Base-by-base conservation (phyloP, 305 asterid genomes). In the Ajuga reptans region DNA sequence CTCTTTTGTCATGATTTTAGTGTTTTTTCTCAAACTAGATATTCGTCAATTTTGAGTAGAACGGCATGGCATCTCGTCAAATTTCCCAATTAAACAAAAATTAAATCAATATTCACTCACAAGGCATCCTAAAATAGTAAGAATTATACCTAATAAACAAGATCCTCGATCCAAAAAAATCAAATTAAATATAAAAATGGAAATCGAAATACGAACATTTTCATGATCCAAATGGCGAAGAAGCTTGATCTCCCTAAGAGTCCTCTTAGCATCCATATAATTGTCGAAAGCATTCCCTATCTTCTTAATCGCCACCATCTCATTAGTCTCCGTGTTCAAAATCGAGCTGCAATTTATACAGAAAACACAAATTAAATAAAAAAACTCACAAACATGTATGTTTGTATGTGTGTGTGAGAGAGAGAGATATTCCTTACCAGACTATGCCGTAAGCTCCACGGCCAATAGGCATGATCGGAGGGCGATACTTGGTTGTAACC, bases 401-500 rank as follows among this genome's bases (percentile, higher is more conserved):
- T n/a, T n/a, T n/a, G 1, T 10, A 0, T 43, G 1, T 54, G 3
- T 8, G 1, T 12, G 2, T 0, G 14, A 1, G 39, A 2, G 27
- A 2, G 27, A 21, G 27, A 4, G 31, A 24, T 6, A n/a, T 1
- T 4, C 4, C 15, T 47, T 78, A 91, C 97, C 97, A 91, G 68
- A 91, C 96, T 34, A 91, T 85, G 74, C 97, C 97, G 50, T 90
- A 90, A 55, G 97, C 97, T 7, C 95, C 97, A 49, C 97, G 95
- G 37, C 94, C 97, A 66, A 90, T 83, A 33, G 97, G 92, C 84
- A 83, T 81, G 69, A 90, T 85, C 54, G 97, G 97, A 50, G 89
- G 81, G 0, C 84, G 77, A 64, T 90, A 90, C 81, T 88, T 90
- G 24, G 68, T 50, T 18, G 94, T 82, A 69, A 88, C 72, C 82